These are phyloP conservation scores for Apodospora peruviana DNA, from an alignment of 495 filamentous ascomycete genomes.

Conservation along the genomic window DNA sequence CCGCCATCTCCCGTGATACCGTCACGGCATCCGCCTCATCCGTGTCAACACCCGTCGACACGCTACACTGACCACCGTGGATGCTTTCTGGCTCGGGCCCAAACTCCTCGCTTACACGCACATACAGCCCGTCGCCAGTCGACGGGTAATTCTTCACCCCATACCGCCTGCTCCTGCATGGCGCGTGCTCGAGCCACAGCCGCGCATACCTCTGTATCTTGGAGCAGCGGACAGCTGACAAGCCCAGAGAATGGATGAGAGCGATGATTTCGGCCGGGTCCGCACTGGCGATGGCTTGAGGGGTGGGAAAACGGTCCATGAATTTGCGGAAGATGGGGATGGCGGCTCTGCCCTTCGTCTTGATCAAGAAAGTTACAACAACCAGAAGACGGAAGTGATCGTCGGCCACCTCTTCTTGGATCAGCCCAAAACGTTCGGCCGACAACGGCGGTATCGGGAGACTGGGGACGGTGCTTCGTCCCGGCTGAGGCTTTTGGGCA, in stretches of 20 bases:
- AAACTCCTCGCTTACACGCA: slow-evolving; percentile 45
- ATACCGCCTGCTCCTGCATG: slow-evolving; percentile 53
- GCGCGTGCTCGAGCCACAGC: slow-evolving; percentile 62
- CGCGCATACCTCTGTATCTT: slow-evolving; percentile 61
- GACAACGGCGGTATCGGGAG: slow-evolving; percentile 68
- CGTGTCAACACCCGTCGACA: slow-evolving; percentile 85
- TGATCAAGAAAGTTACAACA: slow-evolving; percentile 76
- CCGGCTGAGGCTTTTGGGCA: slow-evolving; percentile 21
- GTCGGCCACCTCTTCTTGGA: slow-evolving; percentile 72
- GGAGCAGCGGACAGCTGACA: slow-evolving; percentile 49
- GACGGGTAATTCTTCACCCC: slow-evolving; percentile 65
- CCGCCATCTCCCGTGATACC: slow-evolving; percentile 71
- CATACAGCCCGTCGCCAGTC: slow-evolving; percentile 47
- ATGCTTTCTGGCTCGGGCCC: slow-evolving; percentile 16
- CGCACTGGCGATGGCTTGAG: slow-evolving; percentile 57
- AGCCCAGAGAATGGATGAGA: slow-evolving; percentile 68
- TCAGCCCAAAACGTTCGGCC: slow-evolving; percentile 61
- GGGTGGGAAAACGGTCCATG: slow-evolving; percentile 61
- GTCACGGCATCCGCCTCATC: slow-evolving; percentile 74
- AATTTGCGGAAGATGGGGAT: slow-evolving; percentile 70
- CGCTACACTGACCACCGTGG: slow-evolving; percentile 40
- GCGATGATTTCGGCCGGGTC: slow-evolving; percentile 49
- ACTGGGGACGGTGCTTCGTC: slow-evolving; percentile 51
- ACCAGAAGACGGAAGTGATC: slow-evolving; percentile 70
- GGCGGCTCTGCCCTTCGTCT: slow-evolving; percentile 67